These are phyloP conservation scores for Graphiopsis chlorocephala DNA, from an alignment of 2,329 filamentous ascomycete genomes.

Conservation along the genomic window DNA sequence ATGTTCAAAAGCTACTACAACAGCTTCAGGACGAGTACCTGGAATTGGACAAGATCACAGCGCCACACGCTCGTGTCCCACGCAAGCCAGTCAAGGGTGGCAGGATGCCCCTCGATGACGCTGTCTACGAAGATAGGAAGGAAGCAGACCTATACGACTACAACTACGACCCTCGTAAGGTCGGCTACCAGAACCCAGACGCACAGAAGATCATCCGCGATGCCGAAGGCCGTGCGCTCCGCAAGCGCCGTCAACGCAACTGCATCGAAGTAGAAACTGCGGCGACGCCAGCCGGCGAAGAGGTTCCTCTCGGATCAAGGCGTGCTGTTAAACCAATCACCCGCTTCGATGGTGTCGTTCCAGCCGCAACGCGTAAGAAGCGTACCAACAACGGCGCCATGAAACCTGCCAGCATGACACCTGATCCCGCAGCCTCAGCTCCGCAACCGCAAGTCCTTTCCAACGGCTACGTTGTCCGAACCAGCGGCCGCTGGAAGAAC, in stretches of 20 bases:
- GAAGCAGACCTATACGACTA: constrained; percentile 62
- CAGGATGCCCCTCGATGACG: constrained; percentile 43
- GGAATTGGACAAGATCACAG: constrained; percentile 52
- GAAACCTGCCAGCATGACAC: constrained; percentile 22
- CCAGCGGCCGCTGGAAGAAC: constrained; percentile 30
- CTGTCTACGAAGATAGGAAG: constrained; percentile 58
- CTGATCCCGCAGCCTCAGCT: constrained; percentile 19
- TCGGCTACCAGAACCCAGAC: constrained; percentile 57
- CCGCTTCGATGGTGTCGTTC: constrained; percentile 30
- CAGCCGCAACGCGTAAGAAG: constrained; percentile 24
- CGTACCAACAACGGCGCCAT: constrained; percentile 19
- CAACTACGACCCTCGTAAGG: constrained; percentile 52
- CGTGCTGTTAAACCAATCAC: constrained; percentile 28
- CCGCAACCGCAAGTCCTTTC: constrained; percentile 12
- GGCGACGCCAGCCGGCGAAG: constrained; percentile 11
- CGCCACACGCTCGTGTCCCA: constrained; percentile 50
- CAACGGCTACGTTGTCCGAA: constrained; percentile 25
- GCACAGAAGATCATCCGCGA: constrained; percentile 49
- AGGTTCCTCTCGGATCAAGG: constrained; percentile 3
- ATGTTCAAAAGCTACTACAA: constrained; percentile 52
- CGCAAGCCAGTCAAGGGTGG: constrained; percentile 52
- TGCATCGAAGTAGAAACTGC: constrained; percentile 17
- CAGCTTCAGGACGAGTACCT: constrained; percentile 60
- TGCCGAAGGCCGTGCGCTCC: constrained; percentile 46
- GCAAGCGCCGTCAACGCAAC: constrained; percentile 43